Conservation (phyloP, 192 early-diverging fungal genomes). For the Linderina pennispora region DNA sequence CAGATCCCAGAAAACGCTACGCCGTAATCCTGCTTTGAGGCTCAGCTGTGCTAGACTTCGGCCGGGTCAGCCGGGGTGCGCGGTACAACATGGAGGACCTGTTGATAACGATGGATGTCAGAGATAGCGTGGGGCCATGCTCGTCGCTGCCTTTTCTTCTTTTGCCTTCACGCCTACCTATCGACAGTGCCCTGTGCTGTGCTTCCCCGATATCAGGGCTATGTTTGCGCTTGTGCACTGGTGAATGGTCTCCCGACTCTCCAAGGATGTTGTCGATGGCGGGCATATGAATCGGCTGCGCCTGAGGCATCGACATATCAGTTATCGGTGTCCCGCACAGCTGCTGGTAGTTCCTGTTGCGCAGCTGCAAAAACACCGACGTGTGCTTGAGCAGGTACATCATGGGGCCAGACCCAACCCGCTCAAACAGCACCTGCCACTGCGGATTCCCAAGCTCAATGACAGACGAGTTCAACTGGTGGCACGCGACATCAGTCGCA, state of each 20-base stretch:
- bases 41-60: too few species aligned
- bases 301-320: constrained; percentile 1
- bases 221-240: background rate
- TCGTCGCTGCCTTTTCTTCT: background rate
- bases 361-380: constrained; percentile 29
- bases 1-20: too few species aligned
- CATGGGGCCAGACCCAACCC: constrained; percentile 29
- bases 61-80: constrained; percentile 3
- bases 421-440: constrained; percentile 23
- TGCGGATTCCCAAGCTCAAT: constrained; percentile 19
- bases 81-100: constrained; percentile 23
- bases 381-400: constrained; percentile 17
- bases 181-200: too few species aligned
- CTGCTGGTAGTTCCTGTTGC: constrained; percentile 23
- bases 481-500: constrained; percentile 12
- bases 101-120: constrained; percentile 5
- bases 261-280: constrained; percentile 1
- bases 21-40: too few species aligned
- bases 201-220: too few species aligned
- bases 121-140: background rate
- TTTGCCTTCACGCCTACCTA: too few species aligned
- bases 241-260: background rate
- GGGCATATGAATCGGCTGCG: constrained; percentile 4
- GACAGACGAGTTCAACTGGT: constrained; percentile 32
- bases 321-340: constrained; percentile 27